phyloP scores from a whole-genome alignment of 176 grass and related monocot genomes.

The Hsuehochloa calcarea region DNA sequence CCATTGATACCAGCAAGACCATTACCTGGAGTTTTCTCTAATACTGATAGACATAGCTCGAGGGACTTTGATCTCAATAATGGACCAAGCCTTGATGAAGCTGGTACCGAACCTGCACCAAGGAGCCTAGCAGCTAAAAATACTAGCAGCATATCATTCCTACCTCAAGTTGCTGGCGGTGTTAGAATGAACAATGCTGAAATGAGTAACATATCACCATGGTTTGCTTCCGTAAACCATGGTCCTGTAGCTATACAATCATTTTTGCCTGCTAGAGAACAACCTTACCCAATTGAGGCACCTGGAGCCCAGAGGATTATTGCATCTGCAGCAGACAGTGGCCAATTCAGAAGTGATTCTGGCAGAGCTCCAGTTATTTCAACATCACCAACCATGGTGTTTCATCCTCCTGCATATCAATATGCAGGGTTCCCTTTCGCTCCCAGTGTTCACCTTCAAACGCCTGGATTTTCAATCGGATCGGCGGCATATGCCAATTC shows the following conservation, averaged over 20 bases:
- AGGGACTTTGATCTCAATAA: conserved; percentile 77
- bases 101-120: conserved; percentile 45
- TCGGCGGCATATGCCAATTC: conserved; percentile 53
- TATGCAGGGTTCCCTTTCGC: conserved; percentile 70
- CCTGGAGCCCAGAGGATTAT: conserved; percentile 59
- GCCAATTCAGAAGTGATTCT: conserved; percentile 56
- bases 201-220: conserved; percentile 60
- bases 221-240: conserved; percentile 50
- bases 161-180: conserved; percentile 49
- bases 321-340: conserved; percentile 47
- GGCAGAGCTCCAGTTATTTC: conserved; percentile 60
- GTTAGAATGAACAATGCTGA: conserved; percentile 63
- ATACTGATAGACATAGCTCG: conserved; percentile 37
- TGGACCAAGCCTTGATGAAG: conserved; percentile 64
- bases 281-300: conserved; percentile 55
- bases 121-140: conserved; percentile 48
- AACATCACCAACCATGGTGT: conserved; percentile 61
- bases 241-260: conserved; percentile 66
- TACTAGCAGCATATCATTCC: conserved; percentile 52
- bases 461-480: conserved; percentile 62
- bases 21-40: conserved; percentile 43
- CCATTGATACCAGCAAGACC: conserved; percentile 50
- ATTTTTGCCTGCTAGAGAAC: conserved; percentile 73
- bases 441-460: conserved; percentile 46
- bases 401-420: conserved; percentile 62